A percentile compares a stretch with the other conserved stretches of the same genome.
Evolutionary conservation across 1,284 basidiomycete species (phyloP).

Genomic region (Ceratobasidium sp.): DNA sequence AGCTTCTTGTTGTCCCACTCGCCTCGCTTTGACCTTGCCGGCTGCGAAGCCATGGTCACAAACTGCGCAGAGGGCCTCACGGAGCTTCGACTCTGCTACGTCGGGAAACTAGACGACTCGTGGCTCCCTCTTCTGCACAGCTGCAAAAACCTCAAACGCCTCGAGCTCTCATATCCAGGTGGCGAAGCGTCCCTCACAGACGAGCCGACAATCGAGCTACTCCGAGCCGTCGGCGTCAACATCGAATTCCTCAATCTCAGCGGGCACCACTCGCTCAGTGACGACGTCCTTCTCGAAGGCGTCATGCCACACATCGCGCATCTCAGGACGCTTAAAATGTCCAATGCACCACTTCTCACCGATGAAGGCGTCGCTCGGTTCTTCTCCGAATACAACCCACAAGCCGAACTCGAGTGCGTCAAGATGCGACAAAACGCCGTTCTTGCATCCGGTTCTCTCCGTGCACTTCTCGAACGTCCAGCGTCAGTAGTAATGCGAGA

Average conservation of each 20-base stretch:
- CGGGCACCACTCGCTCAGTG: conserved; percentile 67
- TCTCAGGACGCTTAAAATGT: conserved; percentile 69
- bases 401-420: conserved; percentile 51
- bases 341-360: conserved; percentile 70
- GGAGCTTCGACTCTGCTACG: conserved; percentile 81
- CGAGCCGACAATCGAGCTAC: conserved; percentile 66
- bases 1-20: conserved; percentile 86
- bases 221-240: conserved; percentile 63
- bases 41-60: conserved; percentile 70
- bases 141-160: conserved; percentile 61
- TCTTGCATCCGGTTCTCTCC: conserved; percentile 69
- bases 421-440: conserved; percentile 69
- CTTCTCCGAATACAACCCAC: conserved; percentile 61
- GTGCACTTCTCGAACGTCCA: conserved; percentile 76
- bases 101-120: conserved; percentile 75
- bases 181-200: conserved; percentile 63
- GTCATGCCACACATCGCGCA: conserved; percentile 65
- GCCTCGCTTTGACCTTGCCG: conserved; percentile 85
- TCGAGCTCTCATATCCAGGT: conserved; percentile 71
- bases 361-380: conserved; percentile 75
- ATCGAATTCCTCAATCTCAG: conserved; percentile 72
- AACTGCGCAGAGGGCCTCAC: conserved; percentile 69
- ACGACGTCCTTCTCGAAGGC: conserved; percentile 69
- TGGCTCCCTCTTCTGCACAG: conserved; percentile 68
- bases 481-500: conserved; percentile 64